Percentiles rank a stretch among this genome's conserved stretches.
Conservation (phyloP, 2,329 filamentous ascomycete species). For the Hypoxylon sp. region DNA sequence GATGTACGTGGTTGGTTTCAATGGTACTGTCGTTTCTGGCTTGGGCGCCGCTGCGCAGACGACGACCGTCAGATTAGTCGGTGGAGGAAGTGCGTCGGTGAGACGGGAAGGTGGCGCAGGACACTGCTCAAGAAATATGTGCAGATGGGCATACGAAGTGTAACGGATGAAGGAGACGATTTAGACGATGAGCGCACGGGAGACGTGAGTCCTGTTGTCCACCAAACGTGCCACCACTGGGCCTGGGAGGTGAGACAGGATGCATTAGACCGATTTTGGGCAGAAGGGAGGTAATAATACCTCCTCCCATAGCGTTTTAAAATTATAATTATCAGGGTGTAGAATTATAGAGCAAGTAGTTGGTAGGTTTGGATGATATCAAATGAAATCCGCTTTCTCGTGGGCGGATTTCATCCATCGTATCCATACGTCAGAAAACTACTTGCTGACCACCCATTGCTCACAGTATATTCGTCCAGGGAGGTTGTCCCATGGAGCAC, state of each 20-base stretch:
- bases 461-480: conserved; percentile 52
- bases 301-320: not conserved
- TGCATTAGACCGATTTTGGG: conserved; percentile 64
- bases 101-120: conserved; percentile 65
- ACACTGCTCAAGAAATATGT: conserved; percentile 67
- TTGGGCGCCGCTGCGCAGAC: conserved; percentile 64
- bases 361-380: conserved; percentile 10
- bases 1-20: conserved; percentile 71
- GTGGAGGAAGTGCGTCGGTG: conserved; percentile 68
- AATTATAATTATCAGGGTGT: not conserved
- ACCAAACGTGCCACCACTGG: conserved; percentile 72
- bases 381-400: not conserved
- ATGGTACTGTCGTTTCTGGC: conserved; percentile 69
- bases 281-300: conserved; percentile 33
- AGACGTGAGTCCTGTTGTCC: conserved; percentile 68
- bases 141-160: conserved; percentile 57
- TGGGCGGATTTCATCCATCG: conserved; percentile 19
- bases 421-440: conserved; percentile 54
- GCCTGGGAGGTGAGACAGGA: conserved; percentile 67
- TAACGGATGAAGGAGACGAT: conserved; percentile 64
- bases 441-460: conserved; percentile 58
- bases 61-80: conserved; percentile 66
- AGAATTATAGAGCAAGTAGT: not conserved
- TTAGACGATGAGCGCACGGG: conserved; percentile 55
- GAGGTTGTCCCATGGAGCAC: conserved; percentile 56